Evolutionary conservation across 352 stramenopile genomes (phyloP), one percentile per base, ranked within the genome.

Genomic region (Pythium chondricola): DNA sequence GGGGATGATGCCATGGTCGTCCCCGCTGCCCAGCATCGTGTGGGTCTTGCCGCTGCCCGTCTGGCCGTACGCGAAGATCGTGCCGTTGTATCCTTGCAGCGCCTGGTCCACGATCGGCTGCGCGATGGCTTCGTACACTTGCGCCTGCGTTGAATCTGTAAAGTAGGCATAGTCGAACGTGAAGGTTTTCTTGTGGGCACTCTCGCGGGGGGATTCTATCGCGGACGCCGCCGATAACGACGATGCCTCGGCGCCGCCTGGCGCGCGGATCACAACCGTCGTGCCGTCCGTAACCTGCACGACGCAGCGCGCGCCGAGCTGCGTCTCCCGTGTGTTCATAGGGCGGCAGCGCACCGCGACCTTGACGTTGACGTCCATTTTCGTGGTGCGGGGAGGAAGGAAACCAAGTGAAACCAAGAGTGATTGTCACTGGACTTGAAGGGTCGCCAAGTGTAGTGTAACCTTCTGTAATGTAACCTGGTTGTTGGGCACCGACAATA

Each of bases 311-410:
- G 72, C 58, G 9, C 72, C 71, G 42, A 84, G 67, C 43, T 77
- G 65, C 48, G 68, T 68, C 74, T 97, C 88, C 11, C 77, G 78
- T 26, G 71, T 60, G 49, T 71, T 95, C 66, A 97, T 88, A 9
- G 88, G 88, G 6, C 88, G 74, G 41, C 77, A 92, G 42, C 88
- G 80, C 66, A 97, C 84, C 9, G 85, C 88, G 47, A 97, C 88
- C 37, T 90, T 86, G 26, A 97, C 85, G 53, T 96, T 96, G 33
- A 88, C 79, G 25, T 90, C 78, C 32, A 72, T 90, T 16, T n/a
- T n/a, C n/a, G n/a, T n/a, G n/a, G n/a, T n/a, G n/a, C n/a, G n/a
- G n/a, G n/a, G n/a, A n/a, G n/a, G n/a, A n/a, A n/a, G n/a, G n/a
- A n/a, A n/a, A n/a, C n/a, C n/a, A n/a, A n/a, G n/a, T n/a, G n/a